phyloP scores from a whole-genome alignment of 2,329 filamentous ascomycete genomes.

The Davidsoniella eucalypti region DNA sequence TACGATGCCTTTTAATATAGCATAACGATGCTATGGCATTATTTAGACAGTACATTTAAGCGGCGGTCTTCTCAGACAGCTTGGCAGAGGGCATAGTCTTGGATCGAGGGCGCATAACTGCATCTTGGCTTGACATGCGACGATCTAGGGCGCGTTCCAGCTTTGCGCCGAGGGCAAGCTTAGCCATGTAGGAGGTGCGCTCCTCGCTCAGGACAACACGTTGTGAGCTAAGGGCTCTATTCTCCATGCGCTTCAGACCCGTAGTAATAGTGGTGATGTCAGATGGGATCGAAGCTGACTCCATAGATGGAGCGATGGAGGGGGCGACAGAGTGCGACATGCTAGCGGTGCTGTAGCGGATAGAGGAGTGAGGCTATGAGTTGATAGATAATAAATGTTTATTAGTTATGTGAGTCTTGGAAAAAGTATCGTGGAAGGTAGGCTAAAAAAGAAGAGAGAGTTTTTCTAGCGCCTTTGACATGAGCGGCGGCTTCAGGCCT shows the following conservation, averaged over 20 bases:
- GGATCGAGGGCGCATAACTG: slow-evolving; percentile 52
- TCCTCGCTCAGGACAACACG: slow-evolving; percentile 62
- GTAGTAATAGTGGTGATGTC: slow-evolving; percentile 56
- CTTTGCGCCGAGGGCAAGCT: slow-evolving; percentile 78
- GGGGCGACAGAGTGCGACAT: slow-evolving; percentile 42
- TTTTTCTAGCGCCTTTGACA: background rate
- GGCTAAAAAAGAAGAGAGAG: slow-evolving; percentile 9
- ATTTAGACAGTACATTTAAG: background rate
- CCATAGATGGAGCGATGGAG: slow-evolving; percentile 36
- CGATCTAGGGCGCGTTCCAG: slow-evolving; percentile 73
- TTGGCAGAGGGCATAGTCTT: slow-evolving; percentile 22
- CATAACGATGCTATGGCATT: background rate
- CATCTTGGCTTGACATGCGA: slow-evolving; percentile 78
- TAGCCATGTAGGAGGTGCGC: slow-evolving; percentile 68
- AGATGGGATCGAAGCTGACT: slow-evolving; percentile 26
- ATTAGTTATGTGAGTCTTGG: background rate
- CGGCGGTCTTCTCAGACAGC: slow-evolving; percentile 13
- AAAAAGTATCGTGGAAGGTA: slow-evolving; percentile 7
- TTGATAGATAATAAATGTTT: background rate
- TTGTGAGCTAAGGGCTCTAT: slow-evolving; percentile 69
- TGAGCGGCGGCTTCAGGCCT: background rate
- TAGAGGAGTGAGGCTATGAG: slow-evolving; percentile 32
- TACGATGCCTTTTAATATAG: background rate
- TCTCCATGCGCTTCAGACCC: slow-evolving; percentile 74
- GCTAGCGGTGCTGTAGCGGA: slow-evolving; percentile 45